Evolutionary conservation across 192 early-diverging fungal genomes (phyloP), one percentile per base, ranked within the genome.

Genomic region (Gonapodya prolifera): DNA sequence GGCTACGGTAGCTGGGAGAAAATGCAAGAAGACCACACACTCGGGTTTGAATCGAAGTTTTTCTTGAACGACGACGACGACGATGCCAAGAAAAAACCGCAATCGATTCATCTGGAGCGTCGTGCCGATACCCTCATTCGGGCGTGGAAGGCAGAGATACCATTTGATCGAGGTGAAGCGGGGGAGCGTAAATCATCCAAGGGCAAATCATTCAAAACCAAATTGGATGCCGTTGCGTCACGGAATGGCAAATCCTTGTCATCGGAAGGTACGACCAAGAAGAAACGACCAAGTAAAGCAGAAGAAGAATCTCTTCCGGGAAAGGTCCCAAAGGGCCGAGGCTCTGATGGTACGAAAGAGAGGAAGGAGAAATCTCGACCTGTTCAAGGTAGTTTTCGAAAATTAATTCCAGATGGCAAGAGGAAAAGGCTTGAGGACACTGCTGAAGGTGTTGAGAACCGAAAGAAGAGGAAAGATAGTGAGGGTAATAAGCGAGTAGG

Each of bases 1-100:
- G 98, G 98, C 31, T 97, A 94, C 83, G 96, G 96, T 17, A 91
- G 87, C 76, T 98, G 96, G 96, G 83, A 88, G 71, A 81, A 85
- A 75, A 96, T 99, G 13, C 92, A 93, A 70, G 87, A 89, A 1
- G 97, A 99, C 79, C 32, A 82, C 0, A 80, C 85, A 0, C 83
- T 99, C n/a, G 91, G 92, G 0, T 88, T 99, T 71, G 61, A 76
- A 13, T 88, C 89, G 73, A 99, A 98, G 82, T 95, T 99, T 79
- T 93, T 94, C 80, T 79, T 96, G 34, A 88, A 34, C 80, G 32
- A 0, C 77, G 33, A 45, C 31, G 35, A 75, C 35, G 32, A 83
- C 75, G 86, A 91, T 61, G 80, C 86, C 71, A 84, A 82, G 30
- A 81, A 86, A 75, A 82, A 87, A 33, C 97, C 97, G 34, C 93